These are phyloP conservation scores for Neoboletus magnificus DNA, from an alignment of 768 basidiomycete species.

Conservation along the genomic window DNA sequence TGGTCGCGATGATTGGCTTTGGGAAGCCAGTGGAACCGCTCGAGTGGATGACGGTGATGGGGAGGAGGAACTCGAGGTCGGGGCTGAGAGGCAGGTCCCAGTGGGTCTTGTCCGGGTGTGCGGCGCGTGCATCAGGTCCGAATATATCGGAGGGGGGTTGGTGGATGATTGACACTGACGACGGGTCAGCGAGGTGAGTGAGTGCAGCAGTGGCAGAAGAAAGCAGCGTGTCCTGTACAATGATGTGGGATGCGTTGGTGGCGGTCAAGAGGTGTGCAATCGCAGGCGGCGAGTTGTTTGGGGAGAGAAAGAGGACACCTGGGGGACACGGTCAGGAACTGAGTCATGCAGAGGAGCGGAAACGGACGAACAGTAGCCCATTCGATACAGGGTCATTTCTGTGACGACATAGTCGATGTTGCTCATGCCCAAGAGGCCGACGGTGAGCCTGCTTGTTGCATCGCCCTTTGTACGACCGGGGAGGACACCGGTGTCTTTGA, in stretches of 20 bases:
- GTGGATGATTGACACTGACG: conserved; percentile 20
- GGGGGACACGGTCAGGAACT: background rate
- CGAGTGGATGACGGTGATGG: conserved; percentile 25
- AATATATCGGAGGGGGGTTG: conserved; percentile 23
- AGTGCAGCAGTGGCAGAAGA: conserved; percentile 17
- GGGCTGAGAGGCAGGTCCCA: conserved; percentile 23
- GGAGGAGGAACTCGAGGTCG: conserved; percentile 20
- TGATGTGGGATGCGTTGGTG: conserved; percentile 21
- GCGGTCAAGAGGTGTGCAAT: conserved; percentile 41
- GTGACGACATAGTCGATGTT: conserved; percentile 28
- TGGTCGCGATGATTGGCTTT: conserved; percentile 39
- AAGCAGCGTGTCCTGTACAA: conserved; percentile 18
- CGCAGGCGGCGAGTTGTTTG: conserved; percentile 45
- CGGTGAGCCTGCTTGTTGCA: conserved; percentile 21
- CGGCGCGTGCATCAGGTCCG: conserved; percentile 11
- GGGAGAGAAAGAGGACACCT: conserved; percentile 37
- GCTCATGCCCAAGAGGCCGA: conserved; percentile 26
- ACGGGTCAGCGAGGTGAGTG: conserved; percentile 13
- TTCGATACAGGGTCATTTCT: conserved; percentile 27
- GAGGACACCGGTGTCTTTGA: conserved; percentile 16
- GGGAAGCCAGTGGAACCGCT: conserved; percentile 46
- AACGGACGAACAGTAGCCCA: conserved; percentile 29
- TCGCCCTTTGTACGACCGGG: conserved; percentile 25
- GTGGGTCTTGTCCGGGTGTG: conserved; percentile 18
- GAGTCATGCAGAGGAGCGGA: background rate